Base-by-base conservation (phyloP, 768 basidiomycete genomes). In the Boletus bicolor region DNA sequence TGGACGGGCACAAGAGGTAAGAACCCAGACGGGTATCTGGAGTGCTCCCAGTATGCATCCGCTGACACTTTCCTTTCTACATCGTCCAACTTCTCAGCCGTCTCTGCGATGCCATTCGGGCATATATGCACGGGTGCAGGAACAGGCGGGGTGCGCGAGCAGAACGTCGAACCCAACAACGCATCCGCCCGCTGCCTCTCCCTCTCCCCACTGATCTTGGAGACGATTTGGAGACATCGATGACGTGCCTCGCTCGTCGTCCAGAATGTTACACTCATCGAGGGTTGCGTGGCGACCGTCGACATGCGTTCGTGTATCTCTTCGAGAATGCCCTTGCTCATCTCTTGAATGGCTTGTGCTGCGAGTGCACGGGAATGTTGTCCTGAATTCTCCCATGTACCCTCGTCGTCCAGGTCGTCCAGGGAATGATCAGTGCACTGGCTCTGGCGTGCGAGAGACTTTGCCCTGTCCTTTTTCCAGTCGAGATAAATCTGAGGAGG, bases 261-360 rank as follows among this genome's bases (percentile, higher is more conserved):
- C 89, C 90, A 96, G 57, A 93, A 92, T 44, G 81, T 76, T 7
- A 89, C 74, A 14, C 17, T 8, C 10, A 45, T 35, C 17, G 34
- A 2, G 14, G n/a, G 7, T 15, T 24, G 19, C 9, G 21, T 7
- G 34, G 17, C 21, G 30, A 32, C 11, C 14, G 60, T 19, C 1
- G 64, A 60, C 10, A 85, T 66, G 36, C 79, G 79, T 26, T 82
- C 79, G 45, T 73, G 73, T 42, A 92, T 77, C 56, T 89, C 87
- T 51, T 86, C 75, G 3, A 93, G 70, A 34, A 90, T 63, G 0
- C 79, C 78, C 50, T 74, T 80, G 8, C 74, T 68, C 82, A 89
- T 89, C 67, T 96, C 93, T 68, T 89, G 87, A 38, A 84, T 68
- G 1, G 85, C 77, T 62, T 94, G 93, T 49, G 80, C 79, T 0